Base-by-base conservation (phyloP, 2,329 filamentous ascomycete species). In the Fusarium sp. region DNA sequence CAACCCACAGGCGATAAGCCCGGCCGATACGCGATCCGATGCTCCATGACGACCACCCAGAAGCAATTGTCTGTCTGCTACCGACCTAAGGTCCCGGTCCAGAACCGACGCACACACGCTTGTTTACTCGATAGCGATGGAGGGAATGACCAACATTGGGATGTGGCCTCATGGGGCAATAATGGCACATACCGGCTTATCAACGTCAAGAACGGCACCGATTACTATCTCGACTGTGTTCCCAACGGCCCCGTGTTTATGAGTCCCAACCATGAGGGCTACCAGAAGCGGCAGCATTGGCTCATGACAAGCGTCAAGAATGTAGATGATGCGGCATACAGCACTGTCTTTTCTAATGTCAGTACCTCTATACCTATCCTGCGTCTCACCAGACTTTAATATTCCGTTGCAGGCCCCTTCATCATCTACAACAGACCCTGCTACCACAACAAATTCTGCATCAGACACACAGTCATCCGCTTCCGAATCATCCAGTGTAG, bases 211-310 rank as follows among this genome's bases (percentile, higher is more conserved):
- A 81, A 81, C 30, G 78, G 78, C 12, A 77, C 77, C 2, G 60
- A 71, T 5, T 79, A 76, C 55, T 74, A 75, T 13, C 69, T 81
- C 31, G 79, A 81, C 15, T 76, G 78, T 1, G 77, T 81, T 31
- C 75, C 73, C 7, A 73, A 75, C 3, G 75, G 74, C 18, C 74
- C 78, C 3, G 72, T 73, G 3, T 80, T 77, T 31, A 77, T 81
- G 77, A 77, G 72, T 51, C 68, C 66, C 7, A 68, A 77, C 4
- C 65, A 73, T 10, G 55, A 68, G 1, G 68, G 70, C 1, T 67
- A 69, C 3, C 76, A 80, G 52, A 68, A 68, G 1, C 77, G 78
- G 1, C 79, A 80, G 39, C 78, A 76, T 10, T 81, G 79, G 79
- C 63, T 80, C 43, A 73, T 80, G 71, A 76, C 74, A 4, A 80